These are phyloP conservation scores for Platanthera guangdongensis DNA, from an alignment of 106 monocot genomes.

Conservation along the genomic window DNA sequence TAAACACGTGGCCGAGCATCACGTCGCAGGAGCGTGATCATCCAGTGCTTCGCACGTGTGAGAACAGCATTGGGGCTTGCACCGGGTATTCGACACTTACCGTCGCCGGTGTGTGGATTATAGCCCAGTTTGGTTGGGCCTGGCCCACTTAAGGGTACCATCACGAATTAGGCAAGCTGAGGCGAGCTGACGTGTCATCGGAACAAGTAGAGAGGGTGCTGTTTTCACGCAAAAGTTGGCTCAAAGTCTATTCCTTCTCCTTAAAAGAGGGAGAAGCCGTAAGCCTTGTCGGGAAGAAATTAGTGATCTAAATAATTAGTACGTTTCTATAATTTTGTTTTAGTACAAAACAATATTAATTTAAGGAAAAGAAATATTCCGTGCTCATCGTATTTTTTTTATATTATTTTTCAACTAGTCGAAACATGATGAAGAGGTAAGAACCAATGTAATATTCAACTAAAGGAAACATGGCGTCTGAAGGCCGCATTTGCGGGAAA, in stretches of 20 bases:
- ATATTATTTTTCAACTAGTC: too few relatives aligned
- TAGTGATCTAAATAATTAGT: too few relatives aligned
- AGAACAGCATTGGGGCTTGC: background rate
- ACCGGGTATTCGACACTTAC: background rate
- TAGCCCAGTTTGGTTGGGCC: background rate
- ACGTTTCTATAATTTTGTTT: too few relatives aligned
- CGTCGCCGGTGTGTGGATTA: too few relatives aligned
- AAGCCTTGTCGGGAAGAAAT: background rate
- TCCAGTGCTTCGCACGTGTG: background rate
- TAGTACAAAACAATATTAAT: too few relatives aligned
- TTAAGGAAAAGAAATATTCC: too few relatives aligned
- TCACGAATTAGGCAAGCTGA: too few relatives aligned
- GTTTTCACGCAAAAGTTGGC: background rate
- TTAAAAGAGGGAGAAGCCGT: background rate
- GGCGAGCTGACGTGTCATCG: background rate
- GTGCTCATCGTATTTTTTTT: too few relatives aligned
- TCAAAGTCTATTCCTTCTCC: background rate
- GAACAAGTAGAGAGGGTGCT: background rate
- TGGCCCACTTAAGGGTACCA: background rate
- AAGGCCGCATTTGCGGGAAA: too few relatives aligned
- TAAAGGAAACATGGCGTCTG: too few relatives aligned
- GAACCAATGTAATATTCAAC: too few relatives aligned
- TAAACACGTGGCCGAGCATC: constrained; percentile 7
- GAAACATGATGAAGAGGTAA: too few relatives aligned
- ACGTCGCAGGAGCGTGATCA: background rate